phyloP scores from a whole-genome alignment of 2,329 filamentous ascomycete species.

The Colletotrichum sp. region DNA sequence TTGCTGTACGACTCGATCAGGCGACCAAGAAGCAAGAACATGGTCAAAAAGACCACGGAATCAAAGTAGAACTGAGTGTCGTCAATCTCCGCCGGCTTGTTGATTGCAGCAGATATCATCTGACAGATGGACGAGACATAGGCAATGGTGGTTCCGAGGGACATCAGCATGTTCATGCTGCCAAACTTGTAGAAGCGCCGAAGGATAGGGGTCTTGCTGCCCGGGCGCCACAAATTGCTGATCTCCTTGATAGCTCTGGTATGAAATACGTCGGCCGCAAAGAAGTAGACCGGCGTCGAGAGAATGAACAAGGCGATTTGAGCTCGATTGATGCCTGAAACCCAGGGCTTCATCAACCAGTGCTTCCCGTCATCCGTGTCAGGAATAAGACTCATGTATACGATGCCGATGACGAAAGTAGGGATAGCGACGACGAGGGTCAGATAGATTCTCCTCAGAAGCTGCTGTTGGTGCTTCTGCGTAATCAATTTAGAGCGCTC shows the following conservation, averaged over 20 bases:
- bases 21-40: slow-evolving; percentile 81
- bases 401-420: slow-evolving; percentile 84
- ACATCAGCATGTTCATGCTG: slow-evolving; percentile 96
- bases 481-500: slow-evolving; percentile 79
- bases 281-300: slow-evolving; percentile 86
- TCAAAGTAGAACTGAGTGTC: slow-evolving; percentile 80
- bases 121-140: slow-evolving; percentile 84
- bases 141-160: slow-evolving; percentile 84
- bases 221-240: slow-evolving; percentile 75
- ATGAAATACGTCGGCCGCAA: slow-evolving; percentile 87
- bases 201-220: slow-evolving; percentile 74
- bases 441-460: slow-evolving; percentile 74
- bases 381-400: slow-evolving; percentile 86
- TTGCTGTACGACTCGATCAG: slow-evolving; percentile 90
- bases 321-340: slow-evolving; percentile 74
- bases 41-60: slow-evolving; percentile 87
- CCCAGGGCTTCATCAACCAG: slow-evolving; percentile 75
- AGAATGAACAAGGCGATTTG: slow-evolving; percentile 83
- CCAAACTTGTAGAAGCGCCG: slow-evolving; percentile 90
- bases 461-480: slow-evolving; percentile 68
- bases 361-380: slow-evolving; percentile 60
- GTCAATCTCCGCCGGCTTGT: slow-evolving; percentile 40
- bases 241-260: slow-evolving; percentile 80
- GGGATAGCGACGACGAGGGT: slow-evolving; percentile 76
- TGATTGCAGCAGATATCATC: slow-evolving; percentile 65